A percentile compares a stretch with the other conserved stretches of the same genome.
phyloP scores from a whole-genome alignment of 2,329 filamentous ascomycete species.

The Paracoccidioides lutzii region DNA sequence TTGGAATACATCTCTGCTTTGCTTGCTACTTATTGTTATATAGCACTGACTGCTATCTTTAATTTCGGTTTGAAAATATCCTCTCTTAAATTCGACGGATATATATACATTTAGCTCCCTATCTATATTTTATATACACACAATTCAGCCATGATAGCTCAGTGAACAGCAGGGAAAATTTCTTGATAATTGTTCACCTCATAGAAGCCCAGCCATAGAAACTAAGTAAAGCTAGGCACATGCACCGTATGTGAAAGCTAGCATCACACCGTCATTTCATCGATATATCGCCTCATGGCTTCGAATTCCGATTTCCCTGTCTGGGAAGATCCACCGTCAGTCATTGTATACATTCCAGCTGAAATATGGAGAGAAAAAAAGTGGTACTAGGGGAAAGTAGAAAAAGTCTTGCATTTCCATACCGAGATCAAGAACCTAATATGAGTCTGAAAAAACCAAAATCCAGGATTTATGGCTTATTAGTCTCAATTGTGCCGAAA shows the following conservation, averaged over 20 bases:
- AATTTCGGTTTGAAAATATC: conserved; percentile 1
- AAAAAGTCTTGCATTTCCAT: neutral
- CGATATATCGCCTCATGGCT: conserved; percentile 35
- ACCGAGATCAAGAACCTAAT: conserved; percentile 35
- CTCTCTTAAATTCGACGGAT: neutral
- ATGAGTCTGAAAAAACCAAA: conserved; percentile 17
- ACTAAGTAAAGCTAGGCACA: too few species aligned
- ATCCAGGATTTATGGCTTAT: neutral
- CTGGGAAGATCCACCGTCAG: conserved; percentile 10
- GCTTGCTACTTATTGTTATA: conserved; percentile 1
- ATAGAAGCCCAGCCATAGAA: too few species aligned
- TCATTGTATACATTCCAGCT: neutral
- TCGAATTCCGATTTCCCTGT: conserved; percentile 37
- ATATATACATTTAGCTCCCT: neutral
- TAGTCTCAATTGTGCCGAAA: neutral
- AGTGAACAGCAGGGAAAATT: neutral
- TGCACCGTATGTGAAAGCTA: neutral
- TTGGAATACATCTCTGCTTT: conserved; percentile 14
- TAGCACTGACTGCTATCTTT: neutral
- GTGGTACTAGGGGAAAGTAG: too few species aligned
- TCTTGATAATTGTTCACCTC: neutral
- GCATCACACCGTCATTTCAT: conserved; percentile 24
- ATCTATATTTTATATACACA: neutral
- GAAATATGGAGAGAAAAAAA: neutral
- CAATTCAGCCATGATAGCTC: neutral